A percentile compares a stretch with the other conserved stretches of the same genome.
These are phyloP conservation scores for Nasturtium officinale DNA, from an alignment of 345 rosid genomes.

Conservation along the genomic window DNA sequence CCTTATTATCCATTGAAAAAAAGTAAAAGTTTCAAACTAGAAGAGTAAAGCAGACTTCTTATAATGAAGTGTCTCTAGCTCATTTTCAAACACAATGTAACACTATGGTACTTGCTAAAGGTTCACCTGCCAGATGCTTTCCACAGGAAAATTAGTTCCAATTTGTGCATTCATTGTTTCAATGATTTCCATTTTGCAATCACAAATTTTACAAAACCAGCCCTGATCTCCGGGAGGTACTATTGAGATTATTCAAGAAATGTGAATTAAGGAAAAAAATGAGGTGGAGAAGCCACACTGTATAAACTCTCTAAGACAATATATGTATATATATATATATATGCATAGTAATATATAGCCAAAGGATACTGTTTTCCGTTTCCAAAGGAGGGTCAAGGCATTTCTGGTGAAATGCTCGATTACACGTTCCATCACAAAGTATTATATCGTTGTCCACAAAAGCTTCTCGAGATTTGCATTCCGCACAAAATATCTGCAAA, in stretches of 20 bases:
- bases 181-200: constrained; percentile 84
- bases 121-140: constrained; percentile 82
- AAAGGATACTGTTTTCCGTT: constrained; percentile 74
- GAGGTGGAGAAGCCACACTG: constrained; percentile 16
- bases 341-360: constrained; percentile 9
- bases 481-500: constrained; percentile 87
- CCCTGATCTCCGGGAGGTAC: constrained; percentile 98
- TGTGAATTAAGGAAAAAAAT: constrained; percentile 3
- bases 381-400: constrained; percentile 93
- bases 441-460: constrained; percentile 85
- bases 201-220: constrained; percentile 95
- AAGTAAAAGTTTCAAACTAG: constrained; percentile 23
- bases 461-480: constrained; percentile 86
- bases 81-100: not conserved
- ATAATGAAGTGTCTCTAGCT: constrained; percentile 1
- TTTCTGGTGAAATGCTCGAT: constrained; percentile 89
- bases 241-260: constrained; percentile 46
- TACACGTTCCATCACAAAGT: constrained; percentile 97
- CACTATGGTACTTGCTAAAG: constrained; percentile 28
- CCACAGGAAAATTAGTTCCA: constrained; percentile 69
- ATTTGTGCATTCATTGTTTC: constrained; percentile 93
- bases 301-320: constrained; percentile 4
- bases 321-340: not conserved
- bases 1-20: constrained; percentile 51
- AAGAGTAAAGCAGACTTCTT: constrained; percentile 11